phyloP scores from a whole-genome alignment of 257 asterid species.

The Capsicum chinense region DNA sequence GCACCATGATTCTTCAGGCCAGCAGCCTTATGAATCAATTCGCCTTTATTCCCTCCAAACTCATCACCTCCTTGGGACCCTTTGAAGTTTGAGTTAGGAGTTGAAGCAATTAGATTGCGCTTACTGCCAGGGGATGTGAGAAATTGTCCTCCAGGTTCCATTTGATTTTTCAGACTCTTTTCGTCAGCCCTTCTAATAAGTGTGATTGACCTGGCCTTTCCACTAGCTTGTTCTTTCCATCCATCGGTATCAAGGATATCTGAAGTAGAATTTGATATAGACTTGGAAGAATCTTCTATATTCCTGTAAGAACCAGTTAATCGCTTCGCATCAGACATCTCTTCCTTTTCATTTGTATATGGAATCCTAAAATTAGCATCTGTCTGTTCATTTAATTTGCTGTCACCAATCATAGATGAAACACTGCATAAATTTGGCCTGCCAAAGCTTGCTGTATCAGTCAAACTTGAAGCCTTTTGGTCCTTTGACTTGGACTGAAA shows the following conservation, averaged over 20 bases:
- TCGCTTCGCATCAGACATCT: conserved; percentile 25
- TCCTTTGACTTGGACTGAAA: conserved; percentile 49
- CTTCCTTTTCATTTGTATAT: conserved; percentile 33
- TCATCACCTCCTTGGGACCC: conserved; percentile 44
- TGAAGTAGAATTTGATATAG: conserved; percentile 43
- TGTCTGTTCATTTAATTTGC: conserved; percentile 40
- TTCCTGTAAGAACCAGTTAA: conserved; percentile 41
- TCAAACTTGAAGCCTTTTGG: conserved; percentile 40
- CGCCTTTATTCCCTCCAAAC: conserved; percentile 31
- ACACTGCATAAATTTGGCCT: conserved; percentile 48
- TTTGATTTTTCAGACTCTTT: conserved; percentile 41
- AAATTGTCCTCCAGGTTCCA: conserved; percentile 43
- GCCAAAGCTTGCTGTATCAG: conserved; percentile 24
- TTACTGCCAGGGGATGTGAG: conserved; percentile 42
- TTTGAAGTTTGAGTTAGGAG: conserved; percentile 45
- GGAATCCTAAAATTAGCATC: conserved; percentile 4
- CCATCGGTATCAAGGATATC: conserved; percentile 34
- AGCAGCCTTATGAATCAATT: conserved; percentile 41
- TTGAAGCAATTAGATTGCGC: conserved; percentile 36
- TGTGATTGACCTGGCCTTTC: conserved; percentile 50
- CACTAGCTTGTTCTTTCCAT: conserved; percentile 41
- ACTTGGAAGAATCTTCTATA: conserved; percentile 43
- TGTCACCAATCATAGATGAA: conserved; percentile 45
- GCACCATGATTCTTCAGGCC: conserved; percentile 42
- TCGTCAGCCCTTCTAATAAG: conserved; percentile 44